phyloP scores from a whole-genome alignment of 768 basidiomycete species.

The Dendrothele bispora region DNA sequence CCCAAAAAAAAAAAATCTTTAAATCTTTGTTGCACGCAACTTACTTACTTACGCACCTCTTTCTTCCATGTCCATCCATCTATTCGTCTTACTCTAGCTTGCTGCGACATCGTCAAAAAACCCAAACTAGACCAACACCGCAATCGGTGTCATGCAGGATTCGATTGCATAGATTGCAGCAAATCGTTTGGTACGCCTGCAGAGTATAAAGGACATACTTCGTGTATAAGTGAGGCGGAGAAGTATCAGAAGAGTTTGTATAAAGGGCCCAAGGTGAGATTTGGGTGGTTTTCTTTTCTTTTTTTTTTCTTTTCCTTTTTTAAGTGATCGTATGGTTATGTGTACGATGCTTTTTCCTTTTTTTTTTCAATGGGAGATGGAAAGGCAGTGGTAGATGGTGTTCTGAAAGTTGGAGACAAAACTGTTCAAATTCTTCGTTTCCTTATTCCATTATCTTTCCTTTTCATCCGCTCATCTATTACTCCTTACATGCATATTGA shows the following conservation, averaged over 20 bases:
- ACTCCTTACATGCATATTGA: no score
- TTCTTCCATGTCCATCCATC: neutral
- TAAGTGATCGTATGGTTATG: no score
- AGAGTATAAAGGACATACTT: slow-evolving; percentile 80
- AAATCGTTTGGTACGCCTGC: slow-evolving; percentile 74
- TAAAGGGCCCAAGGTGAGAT: slow-evolving; percentile 66
- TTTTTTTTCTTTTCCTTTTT: neutral
- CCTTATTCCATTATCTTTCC: no score
- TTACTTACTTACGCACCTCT: neutral
- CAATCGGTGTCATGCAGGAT: slow-evolving; percentile 58
- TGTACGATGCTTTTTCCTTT: no score
- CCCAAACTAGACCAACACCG: slow-evolving; percentile 87
- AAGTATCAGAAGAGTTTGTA: slow-evolving; percentile 90
- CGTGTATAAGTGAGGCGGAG: slow-evolving; percentile 88
- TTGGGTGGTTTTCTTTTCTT: slow-evolving; percentile 21
- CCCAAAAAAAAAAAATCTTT: neutral
- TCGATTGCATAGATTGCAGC: slow-evolving; percentile 89
- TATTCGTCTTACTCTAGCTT: slow-evolving; percentile 42
- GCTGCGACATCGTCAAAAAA: slow-evolving; percentile 88
- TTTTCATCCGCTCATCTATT: no score
- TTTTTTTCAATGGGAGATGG: no score
- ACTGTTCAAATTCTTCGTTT: no score
- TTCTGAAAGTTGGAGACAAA: no score
- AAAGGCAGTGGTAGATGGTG: no score
- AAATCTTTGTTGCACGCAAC: neutral